Percentiles rank a stretch among this genome's conserved stretches.
Evolutionary conservation across 495 filamentous ascomycete species (phyloP).

Genomic region (Pyrenula massariospora): DNA sequence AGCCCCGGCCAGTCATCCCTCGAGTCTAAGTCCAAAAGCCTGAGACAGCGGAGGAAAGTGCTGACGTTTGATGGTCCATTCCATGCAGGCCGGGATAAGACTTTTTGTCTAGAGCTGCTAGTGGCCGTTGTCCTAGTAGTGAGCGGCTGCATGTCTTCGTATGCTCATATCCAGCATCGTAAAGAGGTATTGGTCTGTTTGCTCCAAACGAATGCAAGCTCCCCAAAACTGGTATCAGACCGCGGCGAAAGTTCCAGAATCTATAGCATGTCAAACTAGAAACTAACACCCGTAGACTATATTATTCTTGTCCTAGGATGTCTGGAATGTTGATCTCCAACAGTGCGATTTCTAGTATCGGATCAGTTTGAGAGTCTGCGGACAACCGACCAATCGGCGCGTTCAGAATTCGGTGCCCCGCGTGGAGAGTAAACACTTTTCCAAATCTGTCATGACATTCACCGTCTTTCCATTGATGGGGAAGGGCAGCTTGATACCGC

Average conservation of each 20-base stretch:
- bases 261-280: no score
- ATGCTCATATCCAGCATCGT: no score
- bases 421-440: not conserved
- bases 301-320: not conserved
- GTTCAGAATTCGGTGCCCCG: not conserved
- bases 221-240: no score
- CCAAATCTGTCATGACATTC: not conserved
- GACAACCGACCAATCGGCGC: no score
- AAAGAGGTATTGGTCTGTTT: no score
- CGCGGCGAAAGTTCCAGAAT: no score
- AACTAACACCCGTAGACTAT: not conserved
- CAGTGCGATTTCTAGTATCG: no score
- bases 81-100: slow-evolving; percentile 20
- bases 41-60: slow-evolving; percentile 71
- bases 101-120: not conserved
- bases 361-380: no score
- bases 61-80: slow-evolving; percentile 42
- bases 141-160: slow-evolving; percentile 19
- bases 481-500: not conserved
- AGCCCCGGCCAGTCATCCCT: slow-evolving; percentile 68
- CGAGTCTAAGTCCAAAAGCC: slow-evolving; percentile 64
- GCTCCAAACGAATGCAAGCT: no score
- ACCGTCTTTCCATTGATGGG: not conserved
- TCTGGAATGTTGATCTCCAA: not conserved
- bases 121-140: slow-evolving; percentile 7